Percentiles rank a stretch among this genome's conserved stretches.
phyloP scores from a whole-genome alignment of 495 filamentous ascomycete genomes.

The Aspergillus affinis region DNA sequence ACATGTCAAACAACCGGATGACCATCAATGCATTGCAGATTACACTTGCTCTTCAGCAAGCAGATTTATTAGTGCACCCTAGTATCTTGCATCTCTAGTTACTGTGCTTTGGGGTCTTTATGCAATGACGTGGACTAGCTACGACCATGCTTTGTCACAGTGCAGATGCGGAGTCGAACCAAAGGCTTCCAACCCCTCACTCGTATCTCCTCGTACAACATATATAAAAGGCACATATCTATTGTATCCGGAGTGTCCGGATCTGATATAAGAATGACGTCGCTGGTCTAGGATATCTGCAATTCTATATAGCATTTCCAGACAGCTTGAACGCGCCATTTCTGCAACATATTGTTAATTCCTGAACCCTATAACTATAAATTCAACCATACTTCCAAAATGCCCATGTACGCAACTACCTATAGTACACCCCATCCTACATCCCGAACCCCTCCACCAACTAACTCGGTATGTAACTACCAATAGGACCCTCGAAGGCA shows the following conservation, averaged over 20 bases:
- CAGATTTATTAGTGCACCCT: too few species aligned
- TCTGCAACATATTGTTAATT: not conserved
- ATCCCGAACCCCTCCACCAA: not conserved
- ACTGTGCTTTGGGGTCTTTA: not conserved
- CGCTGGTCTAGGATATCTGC: not conserved
- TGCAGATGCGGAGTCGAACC: not conserved
- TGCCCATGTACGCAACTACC: slow-evolving; percentile 15
- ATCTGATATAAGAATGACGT: not conserved
- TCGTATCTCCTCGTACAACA: not conserved
- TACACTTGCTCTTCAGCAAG: too few species aligned
- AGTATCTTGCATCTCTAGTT: too few species aligned
- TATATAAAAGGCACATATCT: not conserved
- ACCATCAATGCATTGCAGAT: not conserved
- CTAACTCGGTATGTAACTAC: slow-evolving; percentile 1
- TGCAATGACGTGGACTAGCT: not conserved
- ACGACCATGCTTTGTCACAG: not conserved
- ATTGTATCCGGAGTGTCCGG: too few species aligned
- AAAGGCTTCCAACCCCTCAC: not conserved
- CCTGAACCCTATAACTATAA: not conserved
- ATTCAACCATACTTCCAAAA: not conserved
- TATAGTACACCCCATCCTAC: too few species aligned
- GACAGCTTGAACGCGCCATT: not conserved
- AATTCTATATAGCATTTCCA: too few species aligned
- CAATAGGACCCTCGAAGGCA: slow-evolving; percentile 53
- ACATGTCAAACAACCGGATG: slow-evolving; percentile 31